Evolutionary conservation across 768 basidiomycete species (phyloP), one percentile per base, ranked within the genome.

Genomic region (Podaxis sp.): DNA sequence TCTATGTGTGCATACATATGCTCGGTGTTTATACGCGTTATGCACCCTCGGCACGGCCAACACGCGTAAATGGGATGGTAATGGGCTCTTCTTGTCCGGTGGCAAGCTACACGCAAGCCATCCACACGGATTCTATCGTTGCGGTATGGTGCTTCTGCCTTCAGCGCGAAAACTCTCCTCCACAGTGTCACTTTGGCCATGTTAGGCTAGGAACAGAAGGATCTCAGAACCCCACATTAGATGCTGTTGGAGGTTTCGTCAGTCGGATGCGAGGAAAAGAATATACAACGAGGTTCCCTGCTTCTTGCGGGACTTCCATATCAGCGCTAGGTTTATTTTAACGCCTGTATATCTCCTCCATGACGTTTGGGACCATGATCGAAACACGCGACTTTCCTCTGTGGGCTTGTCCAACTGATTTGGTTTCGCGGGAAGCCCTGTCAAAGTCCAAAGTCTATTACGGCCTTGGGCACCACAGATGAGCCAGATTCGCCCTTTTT

Each of bases 11-110:
- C 43, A 55, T 22, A 46, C 41, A 55, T 43, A 15, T 41, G 38
- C 54, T 62, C 61, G 61, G 61, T 62, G 37, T 41, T 49, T 55
- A 62, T 62, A 62, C 36, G 46, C 36, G 33, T 40, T 51, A 43
- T 62, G 55, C 54, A 62, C 61, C 61, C 61, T 56, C 55, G 61
- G 61, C 55, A 62, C 29, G 37, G 29, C 36, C 33, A 50, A 55
- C 55, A 55, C 47, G 55, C 55, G 54, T 40, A 55, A 33, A 55
- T 62, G 47, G 55, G 46, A 38, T 62, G 61, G 29, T 50, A 40
- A 36, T 62, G 43, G 38, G 38, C 38, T 62, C 46, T 43, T 49
- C 61, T 40, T 38, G 47, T 12, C 52, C 55, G 33, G 33, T 62
- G 47, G 25, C 60, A 47, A 55, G 19, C 41, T 36, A 38, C 60